Conservation (phyloP, 179 eudicot species). For the Kewa caespitosa region DNA sequence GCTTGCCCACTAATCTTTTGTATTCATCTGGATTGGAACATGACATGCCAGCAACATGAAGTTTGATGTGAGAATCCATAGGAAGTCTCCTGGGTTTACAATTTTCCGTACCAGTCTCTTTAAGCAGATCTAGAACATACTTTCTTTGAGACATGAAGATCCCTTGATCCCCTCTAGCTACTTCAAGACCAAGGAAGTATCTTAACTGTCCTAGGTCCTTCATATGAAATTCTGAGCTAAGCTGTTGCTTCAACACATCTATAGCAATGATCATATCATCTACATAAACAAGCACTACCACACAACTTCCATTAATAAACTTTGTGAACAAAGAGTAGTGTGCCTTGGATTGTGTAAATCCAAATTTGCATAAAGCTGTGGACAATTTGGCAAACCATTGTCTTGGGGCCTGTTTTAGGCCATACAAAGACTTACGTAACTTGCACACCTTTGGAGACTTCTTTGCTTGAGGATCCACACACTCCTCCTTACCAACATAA, state of each 20-base stretch:
- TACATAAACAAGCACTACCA: not conserved
- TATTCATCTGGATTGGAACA: too few relatives aligned
- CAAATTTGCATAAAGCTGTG: not conserved
- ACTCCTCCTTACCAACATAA: not conserved
- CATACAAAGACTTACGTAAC: not conserved
- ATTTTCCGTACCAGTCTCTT: too few relatives aligned
- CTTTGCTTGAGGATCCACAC: too few relatives aligned
- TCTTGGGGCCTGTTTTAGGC: not conserved
- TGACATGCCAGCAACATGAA: too few relatives aligned
- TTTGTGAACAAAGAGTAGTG: not conserved
- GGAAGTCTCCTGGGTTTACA: too few relatives aligned
- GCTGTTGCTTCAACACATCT: too few relatives aligned
- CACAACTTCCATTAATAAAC: accelerated
- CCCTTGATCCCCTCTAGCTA: not conserved
- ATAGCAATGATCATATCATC: not conserved
- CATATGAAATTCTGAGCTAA: not conserved
- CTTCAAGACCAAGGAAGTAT: not conserved
- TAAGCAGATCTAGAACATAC: not conserved
- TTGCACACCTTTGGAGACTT: not conserved
- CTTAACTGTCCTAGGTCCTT: not conserved
- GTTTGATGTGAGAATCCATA: too few relatives aligned
- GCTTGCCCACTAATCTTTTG: too few relatives aligned
- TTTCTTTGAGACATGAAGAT: not conserved
- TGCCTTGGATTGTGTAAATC: not conserved
- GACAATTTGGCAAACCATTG: not conserved